These are phyloP conservation scores for Paramecium biaurelia DNA, from an alignment of 73 alveolate species.

Conservation along the genomic window DNA sequence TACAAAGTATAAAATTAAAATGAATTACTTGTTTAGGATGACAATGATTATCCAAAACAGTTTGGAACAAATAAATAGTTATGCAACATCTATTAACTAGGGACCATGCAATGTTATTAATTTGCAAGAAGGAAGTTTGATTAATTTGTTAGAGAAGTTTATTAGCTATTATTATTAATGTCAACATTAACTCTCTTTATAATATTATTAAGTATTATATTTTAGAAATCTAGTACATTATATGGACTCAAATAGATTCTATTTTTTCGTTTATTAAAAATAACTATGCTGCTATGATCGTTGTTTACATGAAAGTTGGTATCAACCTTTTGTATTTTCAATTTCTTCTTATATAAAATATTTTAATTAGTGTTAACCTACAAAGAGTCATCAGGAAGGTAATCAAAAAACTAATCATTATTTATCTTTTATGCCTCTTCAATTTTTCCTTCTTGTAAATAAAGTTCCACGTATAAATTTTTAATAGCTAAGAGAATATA, in stretches of 20 bases:
- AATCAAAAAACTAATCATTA: conserved; percentile 24
- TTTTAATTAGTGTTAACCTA: neutral
- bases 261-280: neutral
- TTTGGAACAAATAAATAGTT: neutral
- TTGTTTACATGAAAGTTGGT: neutral
- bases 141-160: neutral
- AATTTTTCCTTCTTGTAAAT: neutral
- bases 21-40: neutral
- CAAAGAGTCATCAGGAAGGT: neutral
- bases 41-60: neutral
- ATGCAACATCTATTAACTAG: neutral
- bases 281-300: neutral
- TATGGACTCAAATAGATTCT: neutral
- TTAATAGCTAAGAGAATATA: conserved; percentile 35
- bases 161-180: neutral
- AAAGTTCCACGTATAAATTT: neutral
- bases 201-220: neutral
- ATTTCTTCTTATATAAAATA: neutral
- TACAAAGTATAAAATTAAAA: neutral
- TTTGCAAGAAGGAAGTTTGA: neutral
- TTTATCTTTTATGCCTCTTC: neutral
- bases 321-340: neutral
- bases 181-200: neutral
- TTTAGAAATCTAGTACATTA: neutral
- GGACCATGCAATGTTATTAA: neutral